Evolutionary conservation across 371 early-diverging fungal genomes (phyloP), one percentile per base, ranked within the genome.

Genomic region (Cokeromyces recurvatus): DNA sequence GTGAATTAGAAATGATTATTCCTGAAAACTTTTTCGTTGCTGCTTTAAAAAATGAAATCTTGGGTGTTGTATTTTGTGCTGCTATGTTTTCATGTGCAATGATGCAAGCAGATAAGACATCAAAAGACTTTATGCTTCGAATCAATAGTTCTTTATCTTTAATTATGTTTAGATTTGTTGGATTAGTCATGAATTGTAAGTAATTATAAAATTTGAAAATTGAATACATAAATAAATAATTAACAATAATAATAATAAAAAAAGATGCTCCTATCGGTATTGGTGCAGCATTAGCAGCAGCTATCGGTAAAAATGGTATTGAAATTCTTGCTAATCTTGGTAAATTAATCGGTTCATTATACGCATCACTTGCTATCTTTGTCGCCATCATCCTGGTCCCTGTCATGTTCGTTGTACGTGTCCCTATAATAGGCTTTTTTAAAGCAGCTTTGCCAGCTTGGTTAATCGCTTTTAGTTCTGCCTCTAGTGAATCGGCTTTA

Each of bases 401-500:
- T 14, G 62, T 90, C 56, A 63, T 82, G 62, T 53, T 86, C 7
- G 23, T 87, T 9, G 51, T 64, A 41, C 66, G 76, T 7, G 53
- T 89, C 15, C 82, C 84, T 5, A 51, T 86, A 16, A 36, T 63
- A 23, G 78, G 78, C 6, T 87, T 85, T 62, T 46, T 70, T 43
- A 57, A 58, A n/a, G 71, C 79, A 9, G 71, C 85, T 27, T 66
- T 59, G n/a, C 74, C 81, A 44, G 89, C 91, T 20, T 77, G 83
- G 62, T 44, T 88, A 34, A 78, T 90, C 55, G 89, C 89, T n/a
- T 90, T 87, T 55, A 80, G 87, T 46, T 86, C 89, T 15, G 87
- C 91, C 20, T 86, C 87, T 14, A 86, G 87, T 40, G 91, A 90
- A 62, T 84, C 89, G n/a, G 89, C 88, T 5, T 66, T 90, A 14